Evolutionary conservation across 257 asterid genomes (phyloP).

Genomic region (Buddleja alternifolia): DNA sequence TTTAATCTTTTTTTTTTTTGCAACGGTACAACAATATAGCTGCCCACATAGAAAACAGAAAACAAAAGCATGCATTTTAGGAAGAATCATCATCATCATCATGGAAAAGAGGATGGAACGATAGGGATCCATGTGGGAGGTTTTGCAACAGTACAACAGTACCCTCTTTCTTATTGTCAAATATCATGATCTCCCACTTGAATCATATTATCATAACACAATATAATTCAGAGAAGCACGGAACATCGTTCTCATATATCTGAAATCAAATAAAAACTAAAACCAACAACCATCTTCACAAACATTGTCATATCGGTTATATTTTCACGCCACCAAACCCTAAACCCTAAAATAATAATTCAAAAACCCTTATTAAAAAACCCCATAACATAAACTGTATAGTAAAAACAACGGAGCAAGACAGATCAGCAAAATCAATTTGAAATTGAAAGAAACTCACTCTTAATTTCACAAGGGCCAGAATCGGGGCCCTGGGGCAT

Average conservation of each 20-base stretch:
- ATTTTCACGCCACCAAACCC: constrained; percentile 17
- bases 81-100: background rate
- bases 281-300: constrained; percentile 21
- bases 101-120: background rate
- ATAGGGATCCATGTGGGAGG: background rate
- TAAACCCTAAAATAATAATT: background rate
- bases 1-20: background rate
- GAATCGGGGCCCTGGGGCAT: constrained; percentile 52
- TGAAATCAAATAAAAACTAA: background rate
- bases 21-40: background rate
- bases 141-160: too few species aligned
- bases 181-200: too few species aligned
- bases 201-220: too few species aligned
- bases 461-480: constrained; percentile 74
- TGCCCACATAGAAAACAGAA: background rate
- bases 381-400: background rate
- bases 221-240: background rate
- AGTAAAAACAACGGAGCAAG: background rate
- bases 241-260: background rate
- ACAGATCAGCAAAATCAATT: background rate
- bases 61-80: background rate
- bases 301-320: background rate
- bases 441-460: constrained; percentile 34
- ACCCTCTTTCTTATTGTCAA: too few species aligned
- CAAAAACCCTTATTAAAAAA: constrained; percentile 25